A percentile compares a stretch with the other conserved stretches of the same genome.
Evolutionary conservation across 805 yeast species (phyloP).

Genomic region (Lachancea lanzarotensis): DNA sequence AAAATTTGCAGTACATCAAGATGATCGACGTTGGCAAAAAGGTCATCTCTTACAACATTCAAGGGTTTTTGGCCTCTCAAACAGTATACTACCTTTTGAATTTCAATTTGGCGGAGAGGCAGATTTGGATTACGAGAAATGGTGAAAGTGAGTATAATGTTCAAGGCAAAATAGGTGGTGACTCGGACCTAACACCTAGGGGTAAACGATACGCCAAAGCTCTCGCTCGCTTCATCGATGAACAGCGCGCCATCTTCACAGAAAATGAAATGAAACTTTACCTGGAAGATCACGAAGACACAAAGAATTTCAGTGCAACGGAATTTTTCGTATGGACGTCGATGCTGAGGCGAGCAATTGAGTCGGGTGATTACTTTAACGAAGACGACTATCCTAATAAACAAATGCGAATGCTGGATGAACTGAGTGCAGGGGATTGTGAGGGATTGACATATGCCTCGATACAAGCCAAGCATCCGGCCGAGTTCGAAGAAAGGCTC

Average conservation of each 20-base stretch:
- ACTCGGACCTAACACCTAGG: conserved; percentile 69
- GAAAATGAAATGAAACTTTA: conserved; percentile 50
- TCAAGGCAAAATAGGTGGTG: conserved; percentile 85
- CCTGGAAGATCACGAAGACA: conserved; percentile 20
- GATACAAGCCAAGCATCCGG: conserved; percentile 64
- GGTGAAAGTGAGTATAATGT: conserved; percentile 90
- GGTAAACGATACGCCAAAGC: conserved; percentile 73
- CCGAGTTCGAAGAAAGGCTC: conserved; percentile 71
- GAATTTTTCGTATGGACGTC: conserved; percentile 93
- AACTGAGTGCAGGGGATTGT: conserved; percentile 85
- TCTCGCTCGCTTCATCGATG: conserved; percentile 64
- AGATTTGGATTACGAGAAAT: conserved; percentile 91
- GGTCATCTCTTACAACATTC: conserved; percentile 85
- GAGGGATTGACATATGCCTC: conserved; percentile 92
- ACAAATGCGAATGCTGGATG: conserved; percentile 90
- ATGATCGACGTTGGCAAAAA: conserved; percentile 96
- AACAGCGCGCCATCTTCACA: conserved; percentile 64
- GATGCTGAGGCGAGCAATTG: conserved; percentile 70
- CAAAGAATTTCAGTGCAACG: conserved; percentile 31
- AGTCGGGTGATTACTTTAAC: conserved; percentile 71
- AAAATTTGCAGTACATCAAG: conserved; percentile 75
- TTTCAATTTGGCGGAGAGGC: conserved; percentile 82
- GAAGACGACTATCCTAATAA: conserved; percentile 70
- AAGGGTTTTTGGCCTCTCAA: conserved; percentile 85
- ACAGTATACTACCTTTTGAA: conserved; percentile 84